Percentiles rank a stretch among this genome's conserved stretches.
Evolutionary conservation across 176 grass and related monocot genomes (phyloP).

Genomic region (Rhynchospora tenuis): DNA sequence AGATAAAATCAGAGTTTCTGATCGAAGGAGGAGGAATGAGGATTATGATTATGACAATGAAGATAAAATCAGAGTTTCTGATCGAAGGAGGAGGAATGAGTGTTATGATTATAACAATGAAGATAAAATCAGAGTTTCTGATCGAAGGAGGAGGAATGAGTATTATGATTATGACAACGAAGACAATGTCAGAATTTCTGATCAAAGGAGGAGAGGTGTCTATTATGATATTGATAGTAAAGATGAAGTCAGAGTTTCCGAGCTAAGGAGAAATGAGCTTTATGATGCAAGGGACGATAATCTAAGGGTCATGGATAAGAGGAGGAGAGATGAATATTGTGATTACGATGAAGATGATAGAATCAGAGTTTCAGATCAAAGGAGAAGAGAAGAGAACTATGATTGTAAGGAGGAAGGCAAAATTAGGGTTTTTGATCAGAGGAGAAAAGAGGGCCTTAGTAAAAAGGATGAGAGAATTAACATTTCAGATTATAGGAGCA

Average conservation of each 20-base stretch:
- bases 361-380: constrained; percentile 10
- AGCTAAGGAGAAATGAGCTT: constrained; percentile 6
- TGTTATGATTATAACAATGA: constrained; percentile 1
- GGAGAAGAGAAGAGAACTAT: constrained; percentile 1
- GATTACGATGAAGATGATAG: constrained; percentile 5
- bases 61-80: constrained; percentile 11
- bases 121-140: constrained; percentile 12
- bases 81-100: neutral
- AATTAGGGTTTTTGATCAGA: neutral
- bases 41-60: neutral
- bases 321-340: constrained; percentile 3
- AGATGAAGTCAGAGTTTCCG: constrained; percentile 9
- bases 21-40: neutral
- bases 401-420: neutral
- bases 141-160: constrained; percentile 1
- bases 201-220: neutral
- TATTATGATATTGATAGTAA: constrained; percentile 16
- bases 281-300: constrained; percentile 14
- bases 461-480: neutral
- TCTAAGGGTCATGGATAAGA: neutral
- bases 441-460: neutral
- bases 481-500: neutral
- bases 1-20: constrained; percentile 12
- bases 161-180: constrained; percentile 20
- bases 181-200: constrained; percentile 9